A percentile compares a stretch with the other conserved stretches of the same genome.
Conservation (phyloP, 768 basidiomycete genomes). For the Termitomyces titanicus region DNA sequence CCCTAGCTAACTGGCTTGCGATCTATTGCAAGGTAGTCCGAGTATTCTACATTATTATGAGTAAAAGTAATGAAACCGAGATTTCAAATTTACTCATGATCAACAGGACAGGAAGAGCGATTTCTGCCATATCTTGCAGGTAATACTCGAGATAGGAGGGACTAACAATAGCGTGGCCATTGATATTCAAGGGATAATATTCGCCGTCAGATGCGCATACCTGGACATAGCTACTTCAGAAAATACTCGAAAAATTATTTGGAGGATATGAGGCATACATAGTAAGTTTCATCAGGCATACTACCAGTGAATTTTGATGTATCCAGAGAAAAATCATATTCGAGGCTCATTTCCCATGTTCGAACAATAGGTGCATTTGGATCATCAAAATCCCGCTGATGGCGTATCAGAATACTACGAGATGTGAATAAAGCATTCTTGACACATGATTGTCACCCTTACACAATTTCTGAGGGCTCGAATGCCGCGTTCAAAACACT, state of each 20-base stretch:
- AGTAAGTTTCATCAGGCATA: background rate
- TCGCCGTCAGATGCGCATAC: background rate
- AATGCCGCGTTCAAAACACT: too few relatives aligned
- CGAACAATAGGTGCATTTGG: background rate
- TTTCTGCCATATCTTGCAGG: background rate
- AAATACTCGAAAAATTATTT: background rate
- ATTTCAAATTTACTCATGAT: background rate
- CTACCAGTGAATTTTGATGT: background rate
- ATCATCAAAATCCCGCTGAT: background rate
- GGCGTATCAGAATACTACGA: background rate
- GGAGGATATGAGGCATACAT: background rate
- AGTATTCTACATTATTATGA: background rate
- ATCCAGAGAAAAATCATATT: background rate
- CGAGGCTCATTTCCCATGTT: background rate
- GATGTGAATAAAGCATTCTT: too few relatives aligned
- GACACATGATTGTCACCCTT: too few relatives aligned
- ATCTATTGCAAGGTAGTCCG: background rate
- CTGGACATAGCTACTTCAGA: background rate
- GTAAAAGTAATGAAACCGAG: too few relatives aligned
- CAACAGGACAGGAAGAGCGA: background rate
- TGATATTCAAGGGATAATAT: background rate
- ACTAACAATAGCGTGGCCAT: background rate
- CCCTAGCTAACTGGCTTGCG: background rate
- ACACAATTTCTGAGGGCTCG: too few relatives aligned
- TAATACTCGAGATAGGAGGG: conserved; percentile 2